These are phyloP conservation scores for Haberlea rhodopensis DNA, from an alignment of 257 asterid species.

Conservation along the genomic window DNA sequence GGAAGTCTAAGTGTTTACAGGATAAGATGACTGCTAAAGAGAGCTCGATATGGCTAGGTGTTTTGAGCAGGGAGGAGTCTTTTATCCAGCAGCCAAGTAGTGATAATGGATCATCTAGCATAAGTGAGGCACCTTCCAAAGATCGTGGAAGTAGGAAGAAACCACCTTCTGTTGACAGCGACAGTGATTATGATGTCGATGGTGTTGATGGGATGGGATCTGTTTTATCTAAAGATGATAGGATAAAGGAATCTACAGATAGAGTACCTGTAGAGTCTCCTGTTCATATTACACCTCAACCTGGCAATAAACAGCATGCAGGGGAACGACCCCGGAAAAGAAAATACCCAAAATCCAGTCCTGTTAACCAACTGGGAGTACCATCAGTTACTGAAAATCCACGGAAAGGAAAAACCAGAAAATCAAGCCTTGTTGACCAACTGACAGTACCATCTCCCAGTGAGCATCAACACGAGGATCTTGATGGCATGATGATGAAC, in stretches of 20 bases:
- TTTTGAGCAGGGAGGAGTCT: slow-evolving; percentile 69
- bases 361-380: slow-evolving; percentile 20
- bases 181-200: slow-evolving; percentile 66
- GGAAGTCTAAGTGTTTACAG: slow-evolving; percentile 78
- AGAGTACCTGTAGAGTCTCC: slow-evolving; percentile 18
- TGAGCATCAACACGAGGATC: slow-evolving; percentile 27
- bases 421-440: slow-evolving; percentile 31
- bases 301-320: slow-evolving; percentile 32
- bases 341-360: slow-evolving; percentile 33
- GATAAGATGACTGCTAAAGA: slow-evolving; percentile 96
- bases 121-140: slow-evolving; percentile 59
- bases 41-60: slow-evolving; percentile 76
- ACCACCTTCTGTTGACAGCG: slow-evolving; percentile 51
- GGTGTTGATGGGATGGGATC: slow-evolving; percentile 40
- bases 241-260: slow-evolving; percentile 31
- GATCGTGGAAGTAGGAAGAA: slow-evolving; percentile 49
- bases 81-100: slow-evolving; percentile 51
- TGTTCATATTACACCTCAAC: slow-evolving; percentile 16
- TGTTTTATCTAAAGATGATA: slow-evolving; percentile 42
- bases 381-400: slow-evolving; percentile 23
- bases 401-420: slow-evolving; percentile 33
- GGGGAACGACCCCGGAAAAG: slow-evolving; percentile 29
- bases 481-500: slow-evolving; percentile 31
- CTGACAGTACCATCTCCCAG: slow-evolving; percentile 29
- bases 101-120: slow-evolving; percentile 69